A percentile compares a stretch with the other conserved stretches of the same genome.
phyloP scores from a whole-genome alignment of 257 asterid species.

The Buddleja alternifolia region DNA sequence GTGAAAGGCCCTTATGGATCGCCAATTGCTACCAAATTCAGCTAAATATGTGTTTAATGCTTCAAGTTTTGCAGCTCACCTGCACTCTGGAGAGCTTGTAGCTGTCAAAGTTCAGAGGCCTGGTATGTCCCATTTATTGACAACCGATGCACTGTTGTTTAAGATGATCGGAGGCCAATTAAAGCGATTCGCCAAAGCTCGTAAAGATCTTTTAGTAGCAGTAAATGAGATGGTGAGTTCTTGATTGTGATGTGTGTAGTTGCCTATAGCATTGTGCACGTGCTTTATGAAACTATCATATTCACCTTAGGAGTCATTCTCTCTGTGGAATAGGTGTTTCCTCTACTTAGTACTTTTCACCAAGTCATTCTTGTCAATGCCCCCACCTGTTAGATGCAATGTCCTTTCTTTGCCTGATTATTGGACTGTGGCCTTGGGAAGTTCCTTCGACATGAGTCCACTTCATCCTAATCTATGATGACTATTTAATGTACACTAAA shows the following conservation, averaged over 20 bases:
- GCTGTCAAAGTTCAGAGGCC: conserved; percentile 99
- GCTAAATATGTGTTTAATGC: conserved; percentile 48
- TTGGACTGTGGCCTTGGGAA: background rate
- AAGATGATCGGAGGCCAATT: conserved; percentile 97
- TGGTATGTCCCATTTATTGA: conserved; percentile 82
- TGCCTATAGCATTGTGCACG: conserved; percentile 1
- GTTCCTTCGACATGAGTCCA: background rate
- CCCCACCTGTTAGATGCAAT: background rate
- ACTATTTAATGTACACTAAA: background rate
- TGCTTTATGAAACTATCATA: conserved; percentile 19
- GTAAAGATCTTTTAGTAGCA: conserved; percentile 89
- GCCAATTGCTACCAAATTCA: conserved; percentile 21
- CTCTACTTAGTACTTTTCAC: background rate
- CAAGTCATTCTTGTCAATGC: background rate
- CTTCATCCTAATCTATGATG: background rate
- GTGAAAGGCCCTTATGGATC: conserved; percentile 9
- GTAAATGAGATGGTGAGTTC: conserved; percentile 94
- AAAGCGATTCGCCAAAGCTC: conserved; percentile 97
- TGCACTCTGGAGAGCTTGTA: conserved; percentile 98
- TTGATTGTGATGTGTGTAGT: conserved; percentile 20
- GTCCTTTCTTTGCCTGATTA: background rate
- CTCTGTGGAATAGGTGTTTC: background rate
- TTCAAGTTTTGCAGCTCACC: conserved; percentile 96
- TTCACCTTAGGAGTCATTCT: conserved; percentile 10
- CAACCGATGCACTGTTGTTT: conserved; percentile 91